A percentile compares a stretch with the other conserved stretches of the same genome.
Evolutionary conservation across 2,329 filamentous ascomycete genomes (phyloP).

Genomic region (Biscogniauxia marginata): DNA sequence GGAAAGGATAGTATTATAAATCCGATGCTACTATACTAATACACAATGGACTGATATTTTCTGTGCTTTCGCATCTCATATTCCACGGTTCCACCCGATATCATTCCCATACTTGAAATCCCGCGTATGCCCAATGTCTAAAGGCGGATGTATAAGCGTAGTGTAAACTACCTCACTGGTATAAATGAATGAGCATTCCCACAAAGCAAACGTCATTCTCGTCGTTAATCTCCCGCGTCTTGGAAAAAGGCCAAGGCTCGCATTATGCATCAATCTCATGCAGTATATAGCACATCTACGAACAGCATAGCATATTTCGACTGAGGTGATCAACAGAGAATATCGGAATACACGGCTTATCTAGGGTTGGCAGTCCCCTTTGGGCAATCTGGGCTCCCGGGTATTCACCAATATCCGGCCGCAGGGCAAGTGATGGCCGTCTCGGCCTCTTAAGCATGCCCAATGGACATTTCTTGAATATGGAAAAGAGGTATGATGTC

Average conservation of each 20-base stretch:
- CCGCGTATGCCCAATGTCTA: background rate
- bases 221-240: background rate
- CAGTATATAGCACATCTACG: background rate
- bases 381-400: constrained; percentile 11
- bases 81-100: too few species aligned
- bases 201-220: constrained; percentile 4
- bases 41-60: too few species aligned
- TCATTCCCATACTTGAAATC: background rate
- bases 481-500: background rate
- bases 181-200: background rate
- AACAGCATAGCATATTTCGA: background rate
- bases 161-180: background rate
- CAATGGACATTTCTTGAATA: background rate
- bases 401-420: constrained; percentile 15
- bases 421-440: constrained; percentile 3
- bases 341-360: constrained; percentile 2
- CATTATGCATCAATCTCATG: constrained; percentile 5
- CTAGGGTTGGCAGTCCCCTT: constrained; percentile 7
- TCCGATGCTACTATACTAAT: too few species aligned
- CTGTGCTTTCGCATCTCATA: too few species aligned
- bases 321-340: constrained; percentile 4
- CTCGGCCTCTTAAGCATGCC: background rate
- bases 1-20: too few species aligned
- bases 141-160: background rate
- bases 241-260: constrained; percentile 10